Base-by-base conservation (phyloP, 495 filamentous ascomycete genomes). In the Beverwykella pulmonaria region DNA sequence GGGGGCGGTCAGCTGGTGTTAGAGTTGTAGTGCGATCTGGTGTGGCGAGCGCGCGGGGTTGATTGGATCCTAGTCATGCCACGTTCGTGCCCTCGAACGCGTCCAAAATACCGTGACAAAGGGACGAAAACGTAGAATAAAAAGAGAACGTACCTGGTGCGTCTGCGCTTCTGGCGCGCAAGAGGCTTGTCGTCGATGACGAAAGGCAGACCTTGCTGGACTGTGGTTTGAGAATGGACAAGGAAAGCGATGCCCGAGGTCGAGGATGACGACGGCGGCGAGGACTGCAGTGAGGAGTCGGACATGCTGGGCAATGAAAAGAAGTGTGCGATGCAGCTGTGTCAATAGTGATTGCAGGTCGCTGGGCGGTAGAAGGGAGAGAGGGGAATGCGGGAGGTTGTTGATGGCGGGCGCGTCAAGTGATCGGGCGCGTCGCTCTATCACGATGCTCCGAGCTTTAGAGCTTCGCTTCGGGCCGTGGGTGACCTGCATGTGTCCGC, bases 141-240 rank as follows among this genome's bases (percentile, higher is more conserved):
- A 15, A 41, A 14, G 23, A 49, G 10, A 59, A 71, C 77, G 25
- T 62, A 80, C 79, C 78, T 78, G 54, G 89, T 92, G 53, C 89
- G 82, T 60, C 86, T 81, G 12, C 89, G 82, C 70, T 88, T 89
- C 72, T 91, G 88, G 34, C 89, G 82, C 25, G 81, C 84, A 47
- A 90, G 77, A 61, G 84, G 75, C 73, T 88, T 88, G 71, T 90
- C 87, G 70, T 91, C 88, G 34, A 90, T 81, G 30, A 83, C 79
- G 23, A 87, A 86, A 30, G 87, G 86, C 0, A 86, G 78, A 39
- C 87, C 85, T 61, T 84, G 78, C 1, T 82, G 85, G 25, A 90
- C 71, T 29, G 85, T 88, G 44, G 85, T 82, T 68, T 88, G 85
- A 9, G 87, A 89, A 73, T 90, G 87, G 8, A 88, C 84, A 15